Conservation (phyloP, 176 grass and related monocot species). For the Oryza coarctata region DNA sequence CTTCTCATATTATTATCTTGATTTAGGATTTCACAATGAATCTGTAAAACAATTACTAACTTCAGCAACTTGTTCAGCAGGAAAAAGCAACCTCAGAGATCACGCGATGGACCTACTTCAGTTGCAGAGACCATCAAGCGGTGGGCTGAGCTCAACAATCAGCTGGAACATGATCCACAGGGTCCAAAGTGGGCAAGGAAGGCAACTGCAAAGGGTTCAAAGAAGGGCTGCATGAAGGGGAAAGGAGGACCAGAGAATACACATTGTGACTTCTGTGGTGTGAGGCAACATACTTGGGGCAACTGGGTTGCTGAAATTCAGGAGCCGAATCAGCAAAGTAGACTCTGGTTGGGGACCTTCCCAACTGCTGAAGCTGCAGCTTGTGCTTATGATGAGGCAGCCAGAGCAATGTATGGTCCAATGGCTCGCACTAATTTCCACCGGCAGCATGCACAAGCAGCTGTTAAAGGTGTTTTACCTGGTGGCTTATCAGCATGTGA, state of each 20-base stretch:
- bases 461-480: neutral
- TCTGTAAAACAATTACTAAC: neutral
- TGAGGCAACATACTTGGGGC: constrained; percentile 87
- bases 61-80: constrained; percentile 26
- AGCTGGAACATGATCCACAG: constrained; percentile 20
- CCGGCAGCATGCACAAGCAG: neutral
- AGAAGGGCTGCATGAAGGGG: constrained; percentile 93
- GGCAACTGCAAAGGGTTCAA: constrained; percentile 86
- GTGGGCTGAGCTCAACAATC: constrained; percentile 69
- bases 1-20: too few species aligned
- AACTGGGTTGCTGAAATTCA: constrained; percentile 98
- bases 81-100: constrained; percentile 73
- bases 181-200: constrained; percentile 27
- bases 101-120: constrained; percentile 52
- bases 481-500: constrained; percentile 35
- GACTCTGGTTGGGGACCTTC: constrained; percentile 92
- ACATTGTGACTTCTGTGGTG: constrained; percentile 64
- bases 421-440: constrained; percentile 67
- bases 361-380: constrained; percentile 63
- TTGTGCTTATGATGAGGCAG: constrained; percentile 80
- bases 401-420: constrained; percentile 79
- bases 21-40: too few species aligned
- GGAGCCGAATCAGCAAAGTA: constrained; percentile 62
- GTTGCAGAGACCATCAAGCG: constrained; percentile 52
- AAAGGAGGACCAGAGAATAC: constrained; percentile 91